Base-by-base conservation (phyloP, 2,329 filamentous ascomycete genomes). In the Fusarium longipes region DNA sequence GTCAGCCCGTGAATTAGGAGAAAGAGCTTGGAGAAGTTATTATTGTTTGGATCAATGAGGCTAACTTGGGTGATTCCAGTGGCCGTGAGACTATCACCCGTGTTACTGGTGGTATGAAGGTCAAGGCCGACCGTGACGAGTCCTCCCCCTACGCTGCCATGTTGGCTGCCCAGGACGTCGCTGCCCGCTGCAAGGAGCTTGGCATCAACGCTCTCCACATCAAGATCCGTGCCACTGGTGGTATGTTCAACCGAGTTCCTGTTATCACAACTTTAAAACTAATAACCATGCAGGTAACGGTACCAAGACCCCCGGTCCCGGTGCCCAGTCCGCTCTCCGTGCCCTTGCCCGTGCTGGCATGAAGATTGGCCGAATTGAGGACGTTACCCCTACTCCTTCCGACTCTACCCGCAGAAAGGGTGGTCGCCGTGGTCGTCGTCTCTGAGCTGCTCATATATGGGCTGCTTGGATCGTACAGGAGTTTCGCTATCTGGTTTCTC, bases 381-480 rank as follows among this genome's bases (percentile, higher is more conserved):
- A 99, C 83, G 96, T 99, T 73, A 99, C 96, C 78, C 96, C 96
- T 78, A 99, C 96, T 68, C 96, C 96, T 78, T 99, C 96, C 84
- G 96, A 99, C 86, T 97, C 93, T 83, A 99, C 96, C 80, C 93
- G 96, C 86, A 94, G 95, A 88, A 99, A 99, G 93, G 96, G 96
- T 88, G 96, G 96, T 97, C 94, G 96, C 86, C 95, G 96, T 92
- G 96, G 96, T 98, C 96, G 96, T 87, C 95, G 96, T 97, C 92
- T 99, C 85, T 99, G 87, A 92, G 84, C 68, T 66, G 36, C 61
- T 70, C 64, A 51, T 60, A 52, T 49, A 57, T 74, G 61, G 68
- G 63, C 71, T 64, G 70, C 69, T 74, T 75, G 71, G 73, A 70
- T 75, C 73, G 75, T 73, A 74, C 74, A 75, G 75, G 77, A 77